Evolutionary conservation across 306 rosid genomes (phyloP).

Genomic region (Cucurbita ficifolia): DNA sequence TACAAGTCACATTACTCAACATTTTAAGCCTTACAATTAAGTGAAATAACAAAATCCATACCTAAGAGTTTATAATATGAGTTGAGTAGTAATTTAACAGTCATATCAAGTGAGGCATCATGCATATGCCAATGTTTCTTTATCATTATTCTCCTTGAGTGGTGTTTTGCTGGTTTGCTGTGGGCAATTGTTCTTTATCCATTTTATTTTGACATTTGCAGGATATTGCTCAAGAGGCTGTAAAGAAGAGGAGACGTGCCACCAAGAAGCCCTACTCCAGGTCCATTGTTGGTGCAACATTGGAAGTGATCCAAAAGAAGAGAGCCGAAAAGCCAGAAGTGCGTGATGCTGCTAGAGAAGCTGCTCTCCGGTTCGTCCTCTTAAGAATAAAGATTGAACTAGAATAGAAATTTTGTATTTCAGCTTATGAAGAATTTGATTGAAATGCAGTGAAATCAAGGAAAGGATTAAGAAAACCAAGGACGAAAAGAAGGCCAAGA

Average conservation of each 20-base stretch:
- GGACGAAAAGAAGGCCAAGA: slow-evolving; percentile 85
- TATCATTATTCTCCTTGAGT: neutral
- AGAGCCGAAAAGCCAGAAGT: slow-evolving; percentile 61
- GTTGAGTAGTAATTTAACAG: neutral
- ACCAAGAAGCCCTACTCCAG: slow-evolving; percentile 63
- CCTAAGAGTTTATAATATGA: neutral
- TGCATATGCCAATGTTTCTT: neutral
- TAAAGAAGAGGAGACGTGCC: slow-evolving; percentile 56
- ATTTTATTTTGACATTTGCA: neutral
- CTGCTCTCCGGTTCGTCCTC: slow-evolving; percentile 45
- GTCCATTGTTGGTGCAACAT: slow-evolving; percentile 15
- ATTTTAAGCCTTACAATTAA: too few species aligned
- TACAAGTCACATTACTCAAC: neutral
- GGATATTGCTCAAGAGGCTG: slow-evolving; percentile 75
- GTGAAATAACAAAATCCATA: neutral
- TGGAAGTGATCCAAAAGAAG: slow-evolving; percentile 58
- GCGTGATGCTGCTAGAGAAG: slow-evolving; percentile 74
- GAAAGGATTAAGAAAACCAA: slow-evolving; percentile 80
- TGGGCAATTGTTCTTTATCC: neutral
- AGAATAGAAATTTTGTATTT: neutral
- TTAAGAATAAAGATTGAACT: neutral
- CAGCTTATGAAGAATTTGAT: neutral
- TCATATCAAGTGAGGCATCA: neutral
- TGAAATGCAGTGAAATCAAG: slow-evolving; percentile 50
- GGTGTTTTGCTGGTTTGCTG: neutral